phyloP scores from a whole-genome alignment of 306 rosid genomes.

The Quercus ilex region DNA sequence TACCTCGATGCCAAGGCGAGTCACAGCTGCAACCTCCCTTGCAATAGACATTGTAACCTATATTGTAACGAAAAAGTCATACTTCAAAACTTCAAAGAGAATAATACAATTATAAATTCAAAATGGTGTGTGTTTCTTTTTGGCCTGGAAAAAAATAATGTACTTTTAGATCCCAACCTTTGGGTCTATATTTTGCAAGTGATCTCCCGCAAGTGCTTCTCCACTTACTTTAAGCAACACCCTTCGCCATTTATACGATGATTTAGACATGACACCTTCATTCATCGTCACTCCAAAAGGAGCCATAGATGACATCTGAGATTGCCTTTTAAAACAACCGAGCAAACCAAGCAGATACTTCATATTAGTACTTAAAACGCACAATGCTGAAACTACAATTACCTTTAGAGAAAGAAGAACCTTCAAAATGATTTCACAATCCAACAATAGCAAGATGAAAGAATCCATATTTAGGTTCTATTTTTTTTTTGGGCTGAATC shows the following conservation, averaged over 20 bases:
- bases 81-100: slow-evolving; percentile 13
- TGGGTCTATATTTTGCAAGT: slow-evolving; percentile 81
- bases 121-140: neutral
- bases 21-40: slow-evolving; percentile 91
- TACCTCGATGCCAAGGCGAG: slow-evolving; percentile 98
- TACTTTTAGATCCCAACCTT: slow-evolving; percentile 46
- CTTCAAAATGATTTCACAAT: neutral
- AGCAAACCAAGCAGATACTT: neutral
- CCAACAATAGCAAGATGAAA: neutral
- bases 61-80: neutral
- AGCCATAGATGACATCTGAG: slow-evolving; percentile 53
- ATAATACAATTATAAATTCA: neutral
- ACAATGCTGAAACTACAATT: neutral
- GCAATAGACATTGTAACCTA: slow-evolving; percentile 93
- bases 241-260: slow-evolving; percentile 74
- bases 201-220: slow-evolving; percentile 97
- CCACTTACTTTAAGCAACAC: slow-evolving; percentile 97
- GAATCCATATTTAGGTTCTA: neutral
- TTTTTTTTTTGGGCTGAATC: neutral
- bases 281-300: slow-evolving; percentile 51
- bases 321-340: slow-evolving; percentile 23
- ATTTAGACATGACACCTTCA: slow-evolving; percentile 42
- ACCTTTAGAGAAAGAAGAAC: neutral
- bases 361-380: neutral
- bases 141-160: neutral